Percentiles rank a stretch among this genome's conserved stretches.
phyloP scores from a whole-genome alignment of 202 grass and related monocot genomes.

The Digitaria exilis region DNA sequence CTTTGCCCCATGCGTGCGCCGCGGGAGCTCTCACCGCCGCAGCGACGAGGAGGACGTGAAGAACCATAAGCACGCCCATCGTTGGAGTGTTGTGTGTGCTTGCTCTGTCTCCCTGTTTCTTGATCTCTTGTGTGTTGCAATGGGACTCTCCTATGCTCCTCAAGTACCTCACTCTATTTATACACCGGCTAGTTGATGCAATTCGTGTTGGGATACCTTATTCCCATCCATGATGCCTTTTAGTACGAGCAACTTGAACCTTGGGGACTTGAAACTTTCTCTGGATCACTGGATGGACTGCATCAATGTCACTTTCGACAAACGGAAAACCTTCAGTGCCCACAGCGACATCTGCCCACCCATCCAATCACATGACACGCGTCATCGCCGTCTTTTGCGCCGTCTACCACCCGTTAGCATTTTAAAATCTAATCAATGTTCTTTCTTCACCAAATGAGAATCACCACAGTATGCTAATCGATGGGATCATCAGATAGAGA shows the following conservation, averaged over 20 bases:
- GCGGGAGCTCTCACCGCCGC: slow-evolving; percentile 15
- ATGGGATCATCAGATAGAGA: neutral
- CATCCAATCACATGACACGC: too few species aligned
- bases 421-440: too few species aligned
- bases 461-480: too few species aligned
- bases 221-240: neutral
- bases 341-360: too few species aligned
- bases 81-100: neutral
- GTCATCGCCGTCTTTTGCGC: too few species aligned
- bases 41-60: slow-evolving; percentile 26
- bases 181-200: neutral
- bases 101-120: neutral
- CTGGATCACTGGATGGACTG: neutral
- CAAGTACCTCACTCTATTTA: slow-evolving; percentile 9
- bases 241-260: neutral
- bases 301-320: neutral
- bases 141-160: neutral
- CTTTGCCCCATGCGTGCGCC: slow-evolving; percentile 59
- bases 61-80: slow-evolving; percentile 32
- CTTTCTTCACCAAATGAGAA: neutral
- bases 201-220: neutral
- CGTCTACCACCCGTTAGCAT: too few species aligned
- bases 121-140: neutral
- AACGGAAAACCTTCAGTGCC: too few species aligned
- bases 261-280: neutral